Evolutionary conservation across 441 rosid species (phyloP).

Genomic region (Gossypium davidsonii): DNA sequence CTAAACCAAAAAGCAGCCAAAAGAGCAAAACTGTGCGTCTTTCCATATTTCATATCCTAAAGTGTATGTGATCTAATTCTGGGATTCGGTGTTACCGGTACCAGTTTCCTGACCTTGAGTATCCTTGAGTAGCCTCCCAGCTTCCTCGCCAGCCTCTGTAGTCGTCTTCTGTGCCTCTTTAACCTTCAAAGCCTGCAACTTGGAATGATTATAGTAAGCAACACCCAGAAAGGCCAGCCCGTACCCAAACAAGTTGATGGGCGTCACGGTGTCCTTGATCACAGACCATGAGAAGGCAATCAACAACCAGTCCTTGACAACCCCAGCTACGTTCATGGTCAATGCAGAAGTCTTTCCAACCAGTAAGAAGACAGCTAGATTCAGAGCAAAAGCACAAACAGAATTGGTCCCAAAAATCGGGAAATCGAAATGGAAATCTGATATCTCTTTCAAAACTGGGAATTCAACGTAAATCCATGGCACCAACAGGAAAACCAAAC

Average conservation of each 20-base stretch:
- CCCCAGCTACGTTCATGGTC: slow-evolving; percentile 86
- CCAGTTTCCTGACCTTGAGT: background rate
- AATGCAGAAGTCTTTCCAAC: slow-evolving; percentile 93
- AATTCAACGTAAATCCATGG: slow-evolving; percentile 87
- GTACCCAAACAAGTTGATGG: slow-evolving; percentile 11
- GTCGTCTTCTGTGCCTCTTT: background rate
- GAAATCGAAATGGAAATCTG: background rate
- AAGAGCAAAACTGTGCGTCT: slow-evolving; percentile 20
- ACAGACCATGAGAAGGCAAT: slow-evolving; percentile 93
- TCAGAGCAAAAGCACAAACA: slow-evolving; percentile 77
- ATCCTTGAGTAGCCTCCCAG: background rate
- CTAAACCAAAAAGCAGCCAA: slow-evolving; percentile 21
- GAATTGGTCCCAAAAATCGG: slow-evolving; percentile 22
- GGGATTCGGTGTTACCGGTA: slow-evolving; percentile 51
- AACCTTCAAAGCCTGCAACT: background rate
- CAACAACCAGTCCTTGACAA: slow-evolving; percentile 34
- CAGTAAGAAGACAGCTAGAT: slow-evolving; percentile 82
- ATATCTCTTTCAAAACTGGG: slow-evolving; percentile 32
- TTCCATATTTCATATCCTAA: slow-evolving; percentile 17
- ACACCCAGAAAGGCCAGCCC: background rate
- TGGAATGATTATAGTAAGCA: background rate
- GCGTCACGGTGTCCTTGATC: slow-evolving; percentile 86
- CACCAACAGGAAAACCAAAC: slow-evolving; percentile 62
- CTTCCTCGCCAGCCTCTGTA: background rate
- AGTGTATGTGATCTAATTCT: slow-evolving; percentile 29